These are phyloP conservation scores for Brassica balearica DNA, from an alignment of 441 rosid species.

Conservation along the genomic window DNA sequence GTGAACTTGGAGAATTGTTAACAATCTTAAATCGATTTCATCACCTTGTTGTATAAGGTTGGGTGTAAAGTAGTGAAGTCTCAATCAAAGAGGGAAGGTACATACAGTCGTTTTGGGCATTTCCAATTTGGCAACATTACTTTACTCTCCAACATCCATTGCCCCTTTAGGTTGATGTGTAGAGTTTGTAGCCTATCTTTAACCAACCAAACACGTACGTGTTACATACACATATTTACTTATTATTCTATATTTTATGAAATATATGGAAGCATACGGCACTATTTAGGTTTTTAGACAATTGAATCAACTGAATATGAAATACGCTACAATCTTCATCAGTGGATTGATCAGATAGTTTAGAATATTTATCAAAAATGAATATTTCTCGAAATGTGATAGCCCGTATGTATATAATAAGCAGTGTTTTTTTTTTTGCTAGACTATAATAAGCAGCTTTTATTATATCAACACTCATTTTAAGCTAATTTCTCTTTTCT, in stretches of 20 bases:
- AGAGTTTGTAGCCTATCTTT: constrained; percentile 10
- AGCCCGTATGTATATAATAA: neutral
- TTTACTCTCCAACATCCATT: constrained; percentile 37
- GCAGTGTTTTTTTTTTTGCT: no score
- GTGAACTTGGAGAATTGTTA: neutral
- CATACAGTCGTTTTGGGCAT: constrained; percentile 42
- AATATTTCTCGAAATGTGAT: neutral
- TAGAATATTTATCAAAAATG: neutral
- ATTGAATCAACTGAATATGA: neutral
- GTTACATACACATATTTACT: neutral
- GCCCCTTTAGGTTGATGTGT: constrained; percentile 35
- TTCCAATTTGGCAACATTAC: constrained; percentile 38
- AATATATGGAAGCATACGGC: neutral
- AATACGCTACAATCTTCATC: no score
- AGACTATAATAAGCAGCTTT: neutral
- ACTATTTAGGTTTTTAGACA: neutral
- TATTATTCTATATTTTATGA: neutral
- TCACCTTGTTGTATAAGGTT: constrained; percentile 24
- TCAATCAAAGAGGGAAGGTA: constrained; percentile 38
- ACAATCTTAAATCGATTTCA: constrained; percentile 3
- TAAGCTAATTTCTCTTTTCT: neutral
- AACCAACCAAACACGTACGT: constrained; percentile 21
- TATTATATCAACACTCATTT: neutral
- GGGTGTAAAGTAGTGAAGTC: constrained; percentile 41
- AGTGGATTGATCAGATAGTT: no score